Evolutionary conservation across 345 rosid genomes (phyloP).

Genomic region (Pugionium dolabratum): DNA sequence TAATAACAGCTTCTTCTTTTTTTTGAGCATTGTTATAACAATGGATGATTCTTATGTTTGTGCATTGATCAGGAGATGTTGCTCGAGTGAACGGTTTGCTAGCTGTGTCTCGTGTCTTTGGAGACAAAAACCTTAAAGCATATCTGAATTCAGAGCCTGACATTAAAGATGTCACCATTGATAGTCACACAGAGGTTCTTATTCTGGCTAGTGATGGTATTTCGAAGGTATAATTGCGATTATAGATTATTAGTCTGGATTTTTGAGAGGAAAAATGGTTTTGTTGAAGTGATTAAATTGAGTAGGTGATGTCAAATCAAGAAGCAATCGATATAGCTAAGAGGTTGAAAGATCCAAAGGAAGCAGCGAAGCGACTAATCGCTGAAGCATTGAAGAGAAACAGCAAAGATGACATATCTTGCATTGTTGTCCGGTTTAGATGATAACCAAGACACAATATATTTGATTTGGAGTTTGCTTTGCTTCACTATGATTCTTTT

Average conservation of each 20-base stretch:
- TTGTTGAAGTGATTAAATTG: background rate
- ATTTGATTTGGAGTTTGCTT: background rate
- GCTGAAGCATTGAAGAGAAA: slow-evolving; percentile 55
- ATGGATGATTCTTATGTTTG: slow-evolving; percentile 5
- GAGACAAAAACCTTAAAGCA: slow-evolving; percentile 72
- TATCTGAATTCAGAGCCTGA: slow-evolving; percentile 70
- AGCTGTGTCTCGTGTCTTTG: slow-evolving; percentile 78
- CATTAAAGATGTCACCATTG: slow-evolving; percentile 43
- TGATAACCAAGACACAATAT: slow-evolving; percentile 18
- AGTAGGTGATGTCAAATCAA: slow-evolving; percentile 62
- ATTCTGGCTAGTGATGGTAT: slow-evolving; percentile 76
- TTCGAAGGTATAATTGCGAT: slow-evolving; percentile 52
- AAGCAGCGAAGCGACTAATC: slow-evolving; percentile 51
- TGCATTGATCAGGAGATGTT: slow-evolving; percentile 59
- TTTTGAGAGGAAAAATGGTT: background rate
- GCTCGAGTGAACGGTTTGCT: slow-evolving; percentile 77
- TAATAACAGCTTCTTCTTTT: background rate
- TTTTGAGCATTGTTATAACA: background rate
- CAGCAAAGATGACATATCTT: slow-evolving; percentile 68
- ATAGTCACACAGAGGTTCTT: slow-evolving; percentile 46
- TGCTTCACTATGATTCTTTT: background rate
- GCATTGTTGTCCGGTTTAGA: slow-evolving; percentile 61
- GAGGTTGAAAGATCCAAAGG: slow-evolving; percentile 54
- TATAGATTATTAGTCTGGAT: background rate
- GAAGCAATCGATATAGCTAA: slow-evolving; percentile 58